Evolutionary conservation across 176 grass and related monocot genomes (phyloP).

Genomic region (Typha latifolia): DNA sequence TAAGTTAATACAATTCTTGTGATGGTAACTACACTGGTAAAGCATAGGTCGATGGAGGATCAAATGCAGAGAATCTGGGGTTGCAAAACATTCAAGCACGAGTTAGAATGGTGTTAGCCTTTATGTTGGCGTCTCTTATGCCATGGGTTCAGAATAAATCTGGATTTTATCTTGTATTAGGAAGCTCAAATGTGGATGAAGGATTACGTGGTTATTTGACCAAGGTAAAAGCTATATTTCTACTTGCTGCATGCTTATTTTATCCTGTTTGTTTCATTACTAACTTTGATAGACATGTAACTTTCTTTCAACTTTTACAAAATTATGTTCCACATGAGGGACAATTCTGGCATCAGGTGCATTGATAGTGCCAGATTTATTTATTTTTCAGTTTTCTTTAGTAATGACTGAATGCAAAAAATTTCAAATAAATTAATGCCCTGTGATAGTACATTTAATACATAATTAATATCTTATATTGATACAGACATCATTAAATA

Average conservation of each 20-base stretch:
- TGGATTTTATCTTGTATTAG: slow-evolving; percentile 98
- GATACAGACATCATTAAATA: not conserved
- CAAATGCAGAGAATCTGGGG: slow-evolving; percentile 78
- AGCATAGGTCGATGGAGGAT: slow-evolving; percentile 73
- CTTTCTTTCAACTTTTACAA: too few species aligned
- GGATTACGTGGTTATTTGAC: slow-evolving; percentile 97
- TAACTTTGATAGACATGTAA: too few species aligned
- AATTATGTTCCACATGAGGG: too few species aligned
- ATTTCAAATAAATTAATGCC: too few species aligned
- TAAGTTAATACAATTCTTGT: not conserved
- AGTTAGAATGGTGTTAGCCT: slow-evolving; percentile 94
- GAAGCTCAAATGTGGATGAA: slow-evolving; percentile 95
- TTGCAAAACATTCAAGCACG: slow-evolving; percentile 99
- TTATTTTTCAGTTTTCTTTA: too few species aligned
- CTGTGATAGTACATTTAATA: too few species aligned
- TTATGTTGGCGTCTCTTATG: slow-evolving; percentile 95
- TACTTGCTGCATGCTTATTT: not conserved
- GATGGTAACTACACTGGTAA: slow-evolving; percentile 2
- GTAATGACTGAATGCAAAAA: too few species aligned
- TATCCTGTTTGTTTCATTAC: not conserved
- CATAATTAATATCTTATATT: too few species aligned
- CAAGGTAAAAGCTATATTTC: slow-evolving; percentile 48
- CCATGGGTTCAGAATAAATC: slow-evolving; percentile 91
- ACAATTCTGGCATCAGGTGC: too few species aligned
- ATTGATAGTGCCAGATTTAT: too few species aligned